These are phyloP conservation scores for Lobosporangium transversale DNA, from an alignment of 192 early-diverging fungal genomes.

Conservation along the genomic window DNA sequence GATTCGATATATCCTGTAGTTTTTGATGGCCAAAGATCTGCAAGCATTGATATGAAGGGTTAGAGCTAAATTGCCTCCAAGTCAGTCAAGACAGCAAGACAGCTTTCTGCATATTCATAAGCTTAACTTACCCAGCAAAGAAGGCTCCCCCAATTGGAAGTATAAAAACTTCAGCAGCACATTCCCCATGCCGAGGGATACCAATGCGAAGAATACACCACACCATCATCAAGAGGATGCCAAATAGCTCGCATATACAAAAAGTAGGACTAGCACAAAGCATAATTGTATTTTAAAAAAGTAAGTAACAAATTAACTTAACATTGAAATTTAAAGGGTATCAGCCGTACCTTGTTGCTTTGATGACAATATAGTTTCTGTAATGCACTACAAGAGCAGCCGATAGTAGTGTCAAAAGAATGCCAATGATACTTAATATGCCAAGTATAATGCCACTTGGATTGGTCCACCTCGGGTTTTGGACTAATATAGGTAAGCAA, in stretches of 20 bases:
- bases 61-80: too few species aligned
- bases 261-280: conserved; percentile 57
- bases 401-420: conserved; percentile 27
- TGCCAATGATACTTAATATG: conserved; percentile 34
- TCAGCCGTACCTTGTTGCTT: conserved; percentile 59
- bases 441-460: conserved; percentile 33
- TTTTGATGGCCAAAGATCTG: conserved; percentile 61
- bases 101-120: too few species aligned
- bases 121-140: conserved; percentile 8
- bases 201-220: conserved; percentile 51
- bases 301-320: too few species aligned
- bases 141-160: conserved; percentile 51
- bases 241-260: conserved; percentile 57
- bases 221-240: conserved; percentile 52
- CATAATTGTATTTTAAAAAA: too few species aligned
- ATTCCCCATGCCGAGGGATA: conserved; percentile 30
- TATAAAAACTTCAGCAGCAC: conserved; percentile 30
- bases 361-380: conserved; percentile 54
- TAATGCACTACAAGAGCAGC: conserved; percentile 44
- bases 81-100: too few species aligned
- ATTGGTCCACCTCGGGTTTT: conserved; percentile 28
- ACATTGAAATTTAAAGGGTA: too few species aligned
- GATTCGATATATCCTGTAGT: conserved; percentile 62
- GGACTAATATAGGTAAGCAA: conserved; percentile 6
- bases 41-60: not conserved